Percentiles rank a stretch among this genome's conserved stretches.
These are phyloP conservation scores for Aspergillus melleus DNA, from an alignment of 2,329 filamentous ascomycete species.

Conservation along the genomic window DNA sequence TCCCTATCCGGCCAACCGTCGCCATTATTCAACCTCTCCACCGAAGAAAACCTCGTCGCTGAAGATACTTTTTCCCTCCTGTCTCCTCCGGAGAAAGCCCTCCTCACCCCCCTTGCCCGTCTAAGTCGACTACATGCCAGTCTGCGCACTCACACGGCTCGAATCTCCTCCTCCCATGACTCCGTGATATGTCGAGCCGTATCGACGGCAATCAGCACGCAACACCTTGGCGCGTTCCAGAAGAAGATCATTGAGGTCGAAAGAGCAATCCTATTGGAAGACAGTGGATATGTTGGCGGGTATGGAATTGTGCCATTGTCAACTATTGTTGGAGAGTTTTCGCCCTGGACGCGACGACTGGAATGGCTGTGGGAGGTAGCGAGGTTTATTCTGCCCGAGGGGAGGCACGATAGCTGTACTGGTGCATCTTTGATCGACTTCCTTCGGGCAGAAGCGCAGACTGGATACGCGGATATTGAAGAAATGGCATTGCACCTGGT, in stretches of 20 bases:
- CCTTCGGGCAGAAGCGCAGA: conserved; percentile 73
- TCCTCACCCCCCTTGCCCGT: conserved; percentile 74
- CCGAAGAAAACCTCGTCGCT: conserved; percentile 53
- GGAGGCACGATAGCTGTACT: conserved; percentile 49
- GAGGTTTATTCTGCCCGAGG: conserved; percentile 62
- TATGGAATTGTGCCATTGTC: conserved; percentile 93
- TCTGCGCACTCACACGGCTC: conserved; percentile 65
- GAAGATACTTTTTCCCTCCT: conserved; percentile 51
- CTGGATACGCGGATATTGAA: conserved; percentile 85
- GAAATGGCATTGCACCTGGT: conserved; percentile 71
- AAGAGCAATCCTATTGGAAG: conserved; percentile 69
- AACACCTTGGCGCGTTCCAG: conserved; percentile 79
- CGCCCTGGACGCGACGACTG: conserved; percentile 80
- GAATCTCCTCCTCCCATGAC: conserved; percentile 68
- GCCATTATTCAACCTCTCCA: conserved; percentile 68
- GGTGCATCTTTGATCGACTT: conserved; percentile 76
- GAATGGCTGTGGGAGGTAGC: conserved; percentile 80
- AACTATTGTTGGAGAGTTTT: conserved; percentile 77
- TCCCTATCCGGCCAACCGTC: conserved; percentile 93
- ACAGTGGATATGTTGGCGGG: conserved; percentile 79
- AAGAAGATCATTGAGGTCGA: conserved; percentile 83
- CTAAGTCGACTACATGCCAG: conserved; percentile 76
- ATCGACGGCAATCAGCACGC: conserved; percentile 71
- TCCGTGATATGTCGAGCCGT: conserved; percentile 87
- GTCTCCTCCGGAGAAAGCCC: conserved; percentile 77